Conservation (phyloP, 768 basidiomycete species). For the Myochromella boudieri region DNA sequence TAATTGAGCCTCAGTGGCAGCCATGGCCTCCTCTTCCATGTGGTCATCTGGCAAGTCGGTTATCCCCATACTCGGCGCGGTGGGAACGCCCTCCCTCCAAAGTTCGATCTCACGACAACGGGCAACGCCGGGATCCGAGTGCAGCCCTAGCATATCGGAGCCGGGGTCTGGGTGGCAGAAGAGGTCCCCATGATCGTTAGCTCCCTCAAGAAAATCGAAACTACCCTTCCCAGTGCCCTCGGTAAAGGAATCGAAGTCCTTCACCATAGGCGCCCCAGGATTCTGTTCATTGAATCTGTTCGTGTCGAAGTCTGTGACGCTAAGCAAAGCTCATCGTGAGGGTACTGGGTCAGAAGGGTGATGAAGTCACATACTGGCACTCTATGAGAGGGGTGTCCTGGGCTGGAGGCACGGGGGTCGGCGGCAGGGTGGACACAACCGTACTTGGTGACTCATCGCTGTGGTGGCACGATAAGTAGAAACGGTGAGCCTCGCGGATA, state of each 20-base stretch:
- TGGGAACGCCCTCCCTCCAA: constrained; percentile 44
- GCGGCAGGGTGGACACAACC: constrained; percentile 6
- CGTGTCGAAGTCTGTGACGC: constrained; percentile 9
- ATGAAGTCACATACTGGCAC: constrained; percentile 15
- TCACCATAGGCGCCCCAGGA: constrained; percentile 49
- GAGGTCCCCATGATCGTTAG: constrained; percentile 33
- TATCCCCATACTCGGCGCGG: constrained; percentile 10
- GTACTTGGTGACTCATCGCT: constrained; percentile 6
- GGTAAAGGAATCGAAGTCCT: constrained; percentile 61
- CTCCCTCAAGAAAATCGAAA: constrained; percentile 43
- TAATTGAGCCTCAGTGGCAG: constrained; percentile 11
- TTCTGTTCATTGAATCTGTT: constrained; percentile 21
- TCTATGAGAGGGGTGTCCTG: constrained; percentile 13
- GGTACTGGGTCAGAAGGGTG: not conserved
- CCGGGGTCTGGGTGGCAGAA: constrained; percentile 28
- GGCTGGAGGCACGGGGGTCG: constrained; percentile 11
- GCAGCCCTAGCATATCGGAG: constrained; percentile 28
- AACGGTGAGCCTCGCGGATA: not conserved
- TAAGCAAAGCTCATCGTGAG: constrained; percentile 6
- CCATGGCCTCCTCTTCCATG: constrained; percentile 10
- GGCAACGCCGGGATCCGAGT: constrained; percentile 25
- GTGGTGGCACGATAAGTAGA: not conserved
- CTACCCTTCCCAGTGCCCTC: constrained; percentile 54
- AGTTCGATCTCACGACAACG: constrained; percentile 30
- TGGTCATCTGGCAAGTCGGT: constrained; percentile 16